phyloP scores from a whole-genome alignment of 208 protist genomes.

The Trichomonas vaginalis region DNA sequence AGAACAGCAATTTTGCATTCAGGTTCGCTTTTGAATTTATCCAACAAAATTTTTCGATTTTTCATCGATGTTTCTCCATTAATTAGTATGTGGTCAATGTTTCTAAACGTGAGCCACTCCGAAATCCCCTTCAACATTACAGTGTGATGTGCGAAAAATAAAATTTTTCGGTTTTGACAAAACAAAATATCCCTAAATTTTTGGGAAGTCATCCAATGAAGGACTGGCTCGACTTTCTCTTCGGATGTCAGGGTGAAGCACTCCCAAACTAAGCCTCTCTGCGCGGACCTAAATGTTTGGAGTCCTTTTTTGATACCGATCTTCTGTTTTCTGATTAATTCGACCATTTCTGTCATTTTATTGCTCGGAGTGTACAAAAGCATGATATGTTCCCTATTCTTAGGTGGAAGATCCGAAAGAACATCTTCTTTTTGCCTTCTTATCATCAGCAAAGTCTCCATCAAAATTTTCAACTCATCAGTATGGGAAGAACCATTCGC shows the following conservation, averaged over 20 bases:
- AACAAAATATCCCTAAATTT: neutral
- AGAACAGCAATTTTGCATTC: conserved; percentile 23
- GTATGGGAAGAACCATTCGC: conserved; percentile 21
- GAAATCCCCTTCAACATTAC: neutral
- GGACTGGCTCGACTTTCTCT: neutral
- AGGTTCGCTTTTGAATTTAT: neutral
- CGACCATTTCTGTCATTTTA: neutral
- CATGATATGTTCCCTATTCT: neutral
- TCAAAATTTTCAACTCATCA: conserved; percentile 24
- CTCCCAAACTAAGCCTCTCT: neutral
- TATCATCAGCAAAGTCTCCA: conserved; percentile 25
- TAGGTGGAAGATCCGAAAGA: conserved; percentile 26
- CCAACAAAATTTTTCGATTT: neutral
- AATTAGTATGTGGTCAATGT: neutral
- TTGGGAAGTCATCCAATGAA: neutral
- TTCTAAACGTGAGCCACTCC: neutral
- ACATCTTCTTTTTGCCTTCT: conserved; percentile 35
- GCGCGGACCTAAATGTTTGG: neutral
- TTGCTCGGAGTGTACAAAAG: neutral
- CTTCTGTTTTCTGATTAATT: neutral
- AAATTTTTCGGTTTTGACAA: neutral
- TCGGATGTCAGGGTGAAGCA: neutral
- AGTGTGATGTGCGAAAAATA: neutral
- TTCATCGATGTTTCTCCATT: neutral
- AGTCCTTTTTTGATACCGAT: neutral